Evolutionary conservation across 2,329 filamentous ascomycete species (phyloP).

Genomic region (Alternaria rosae): DNA sequence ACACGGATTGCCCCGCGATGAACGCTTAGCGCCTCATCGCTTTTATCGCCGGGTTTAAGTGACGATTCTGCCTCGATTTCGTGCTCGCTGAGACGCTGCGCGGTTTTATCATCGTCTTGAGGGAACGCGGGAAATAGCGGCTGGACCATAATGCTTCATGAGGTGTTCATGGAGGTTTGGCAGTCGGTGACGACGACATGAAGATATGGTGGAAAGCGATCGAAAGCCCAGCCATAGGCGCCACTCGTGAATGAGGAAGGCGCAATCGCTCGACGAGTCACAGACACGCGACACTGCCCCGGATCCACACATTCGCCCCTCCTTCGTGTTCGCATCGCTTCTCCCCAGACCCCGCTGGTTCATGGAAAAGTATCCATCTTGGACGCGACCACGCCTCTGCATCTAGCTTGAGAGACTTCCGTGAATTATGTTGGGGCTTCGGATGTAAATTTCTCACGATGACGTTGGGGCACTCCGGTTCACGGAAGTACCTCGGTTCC

Average conservation of each 20-base stretch:
- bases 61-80: conserved; percentile 15
- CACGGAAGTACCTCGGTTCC: neutral
- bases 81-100: conserved; percentile 12
- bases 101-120: conserved; percentile 31
- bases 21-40: conserved; percentile 34
- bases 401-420: neutral
- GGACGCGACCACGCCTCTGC: neutral
- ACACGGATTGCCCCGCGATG: conserved; percentile 41
- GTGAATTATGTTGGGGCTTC: neutral
- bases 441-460: neutral
- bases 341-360: neutral
- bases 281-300: conserved; percentile 27
- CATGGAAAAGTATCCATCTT: neutral
- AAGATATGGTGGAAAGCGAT: conserved; percentile 19
- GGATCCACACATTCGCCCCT: conserved; percentile 12
- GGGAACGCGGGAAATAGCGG: conserved; percentile 22
- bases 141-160: conserved; percentile 36
- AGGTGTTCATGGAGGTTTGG: conserved; percentile 9
- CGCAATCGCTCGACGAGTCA: conserved; percentile 30
- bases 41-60: conserved; percentile 40
- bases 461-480: neutral
- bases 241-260: conserved; percentile 36
- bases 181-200: conserved; percentile 16
- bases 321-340: neutral
- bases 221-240: conserved; percentile 25